These are phyloP conservation scores for Lodderomyces oxycetoniae DNA, from an alignment of 1,139 yeast species.

Conservation along the genomic window DNA sequence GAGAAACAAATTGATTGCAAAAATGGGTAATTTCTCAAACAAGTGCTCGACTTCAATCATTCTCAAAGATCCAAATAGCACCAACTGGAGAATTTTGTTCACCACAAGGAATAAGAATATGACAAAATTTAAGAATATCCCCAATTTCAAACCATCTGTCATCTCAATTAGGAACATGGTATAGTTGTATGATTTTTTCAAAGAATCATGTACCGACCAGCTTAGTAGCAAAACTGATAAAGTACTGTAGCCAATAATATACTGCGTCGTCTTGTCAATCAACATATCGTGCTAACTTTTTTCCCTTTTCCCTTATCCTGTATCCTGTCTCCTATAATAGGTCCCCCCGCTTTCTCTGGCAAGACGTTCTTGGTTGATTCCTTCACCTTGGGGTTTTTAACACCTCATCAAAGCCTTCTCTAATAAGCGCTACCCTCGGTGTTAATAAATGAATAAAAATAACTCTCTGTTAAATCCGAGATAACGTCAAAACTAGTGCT, in stretches of 20 bases:
- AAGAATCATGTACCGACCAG: slow-evolving; percentile 27
- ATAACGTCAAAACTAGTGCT: too few species aligned
- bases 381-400: too few species aligned
- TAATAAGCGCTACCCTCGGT: too few species aligned
- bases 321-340: too few species aligned
- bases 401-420: too few species aligned
- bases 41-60: slow-evolving; percentile 74
- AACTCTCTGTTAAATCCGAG: too few species aligned
- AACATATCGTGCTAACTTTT: too few species aligned
- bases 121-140: slow-evolving; percentile 28
- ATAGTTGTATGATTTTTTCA: slow-evolving; percentile 24
- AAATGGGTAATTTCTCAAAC: slow-evolving; percentile 61
- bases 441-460: too few species aligned
- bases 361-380: too few species aligned
- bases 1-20: slow-evolving; percentile 53
- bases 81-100: slow-evolving; percentile 41
- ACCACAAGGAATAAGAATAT: slow-evolving; percentile 34
- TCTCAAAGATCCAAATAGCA: slow-evolving; percentile 73
- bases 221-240: slow-evolving; percentile 23
- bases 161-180: slow-evolving; percentile 28
- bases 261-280: slow-evolving; percentile 16
- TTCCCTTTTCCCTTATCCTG: too few species aligned
- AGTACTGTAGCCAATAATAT: slow-evolving; percentile 24
- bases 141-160: slow-evolving; percentile 34
- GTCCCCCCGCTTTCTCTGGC: too few species aligned